Base-by-base conservation (phyloP, 208 protist genomes). In the Trypanosoma scelopori region DNA sequence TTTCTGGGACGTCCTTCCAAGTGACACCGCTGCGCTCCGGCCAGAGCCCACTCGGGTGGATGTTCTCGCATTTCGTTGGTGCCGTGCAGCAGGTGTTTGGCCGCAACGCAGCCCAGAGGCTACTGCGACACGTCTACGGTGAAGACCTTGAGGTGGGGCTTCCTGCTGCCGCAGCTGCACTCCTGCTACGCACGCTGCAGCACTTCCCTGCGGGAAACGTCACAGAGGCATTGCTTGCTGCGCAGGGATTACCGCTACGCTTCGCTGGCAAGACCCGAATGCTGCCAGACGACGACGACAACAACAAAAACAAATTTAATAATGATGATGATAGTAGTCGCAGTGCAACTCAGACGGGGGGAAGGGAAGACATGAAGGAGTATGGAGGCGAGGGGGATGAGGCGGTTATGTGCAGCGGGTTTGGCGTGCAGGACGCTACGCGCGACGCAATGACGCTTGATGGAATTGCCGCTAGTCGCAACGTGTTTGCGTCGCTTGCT, bases 1-100 rank as follows among this genome's bases (percentile, higher is more conserved):
- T 87, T 9, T 66, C 62, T 11, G 89, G 89, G n/a, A 92, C 85
- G 0, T 90, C 86, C 1, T 91, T 92, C 65, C 65, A 89, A 5
- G 53, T 79, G 0, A 66, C 72, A 16, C 76, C 86, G n/a, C 76
- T 92, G 22, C 59, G 79, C 6, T 80, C 50, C 27, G 84, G 81
- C 5, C 89, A 95, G 63, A 92, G 82, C 56, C 59, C 84, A 2
- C 69, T 95, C 13, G 89, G 86, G 5, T 95, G 89, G 86, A 82
- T 87, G 37, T 83, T 95, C 49, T 93, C 86, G 0, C 89, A 95
- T 48, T 93, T 95, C 64, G 63, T 95, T 25, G 89, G 86, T 18
- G 82, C 84, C 1, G 43, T 91, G 12, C 80, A 92, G n/a, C 65
- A 78, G 30, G 55, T 43, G 3, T 80, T 83, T 23, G 88, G 85